These are phyloP conservation scores for Aspergillus sp. DNA, from an alignment of 2,329 filamentous ascomycete species.

Conservation along the genomic window DNA sequence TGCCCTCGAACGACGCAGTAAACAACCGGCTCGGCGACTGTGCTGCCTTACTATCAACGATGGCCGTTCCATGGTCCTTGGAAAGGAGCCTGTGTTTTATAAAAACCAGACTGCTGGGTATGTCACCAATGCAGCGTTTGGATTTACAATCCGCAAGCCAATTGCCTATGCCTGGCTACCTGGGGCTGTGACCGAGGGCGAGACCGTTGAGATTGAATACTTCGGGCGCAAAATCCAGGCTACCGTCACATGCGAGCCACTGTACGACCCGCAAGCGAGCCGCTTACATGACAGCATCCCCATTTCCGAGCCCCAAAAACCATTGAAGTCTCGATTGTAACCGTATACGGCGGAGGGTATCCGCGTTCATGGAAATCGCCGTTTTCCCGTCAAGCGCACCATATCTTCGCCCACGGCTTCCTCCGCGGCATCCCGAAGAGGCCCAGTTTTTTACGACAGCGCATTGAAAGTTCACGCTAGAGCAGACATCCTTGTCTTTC, in stretches of 20 bases:
- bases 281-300: constrained; percentile 20
- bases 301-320: background rate
- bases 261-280: constrained; percentile 40
- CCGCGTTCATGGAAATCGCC: too few relatives aligned
- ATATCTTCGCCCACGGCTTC: too few relatives aligned
- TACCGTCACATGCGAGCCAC: constrained; percentile 47
- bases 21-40: constrained; percentile 28
- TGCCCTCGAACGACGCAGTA: constrained; percentile 41
- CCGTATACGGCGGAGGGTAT: too few relatives aligned
- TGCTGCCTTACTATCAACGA: constrained; percentile 53
- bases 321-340: background rate
- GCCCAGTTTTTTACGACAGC: too few relatives aligned
- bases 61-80: constrained; percentile 50
- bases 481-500: too few relatives aligned
- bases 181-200: constrained; percentile 40
- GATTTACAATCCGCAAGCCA: constrained; percentile 53
- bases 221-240: constrained; percentile 51
- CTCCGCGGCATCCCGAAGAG: too few relatives aligned
- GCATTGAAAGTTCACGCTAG: too few relatives aligned
- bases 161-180: constrained; percentile 56
- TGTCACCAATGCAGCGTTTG: constrained; percentile 56
- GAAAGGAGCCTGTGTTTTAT: constrained; percentile 56
- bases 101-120: constrained; percentile 47
- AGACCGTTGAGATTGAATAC: constrained; percentile 54
- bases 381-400: too few relatives aligned